Evolutionary conservation across 2,329 filamentous ascomycete species (phyloP), one percentile per base, ranked within the genome.

Genomic region (Fusarium multiceps): DNA sequence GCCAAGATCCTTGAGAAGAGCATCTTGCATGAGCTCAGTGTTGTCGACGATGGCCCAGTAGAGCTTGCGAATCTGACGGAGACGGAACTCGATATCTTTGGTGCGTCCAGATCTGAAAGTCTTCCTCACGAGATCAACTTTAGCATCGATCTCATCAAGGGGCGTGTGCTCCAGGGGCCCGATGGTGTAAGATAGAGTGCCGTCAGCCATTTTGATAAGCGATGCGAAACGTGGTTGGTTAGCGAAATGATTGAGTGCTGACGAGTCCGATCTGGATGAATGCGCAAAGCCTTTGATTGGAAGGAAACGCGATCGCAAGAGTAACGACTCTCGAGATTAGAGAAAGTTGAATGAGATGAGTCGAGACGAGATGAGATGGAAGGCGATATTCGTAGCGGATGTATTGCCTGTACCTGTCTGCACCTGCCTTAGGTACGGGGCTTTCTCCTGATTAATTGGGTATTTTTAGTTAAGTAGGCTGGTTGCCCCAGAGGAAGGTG

Each of bases 1-100:
- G 78, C 89, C 87, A 70, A 98, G 83, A 77, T 99, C 96, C 73
- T 87, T 85, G 77, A 88, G 86, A 77, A 93, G 88, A 23, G 95
- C 93, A 78, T 93, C 92, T 71, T 89, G 78, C 66, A 98, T 86
- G 73, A 91, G 87, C 47, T 89, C 84, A 59, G 90, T 86, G 78
- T 93, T 90, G 84, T 98, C 95, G 71, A 89, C 89, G 72, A 98
- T 80, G 10, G 88, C 94, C 96, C 96, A 98, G 85, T 97, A 98
- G 59, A 98, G 90, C 86, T 94, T 95, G 74, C 94, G 92, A 66
- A 99, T 89, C 85, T 98, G 96, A 57, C 89, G 86, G 68, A 94
- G 85, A 69, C 96, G 90, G 83, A 92, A 98, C 75, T 93, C 87
- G 65, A 98, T 78, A 57, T 93, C 87, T 78, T 93, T 93, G 45